These are phyloP conservation scores for Dioszegia aurantiaca DNA, from an alignment of 768 basidiomycete species.

Conservation along the genomic window DNA sequence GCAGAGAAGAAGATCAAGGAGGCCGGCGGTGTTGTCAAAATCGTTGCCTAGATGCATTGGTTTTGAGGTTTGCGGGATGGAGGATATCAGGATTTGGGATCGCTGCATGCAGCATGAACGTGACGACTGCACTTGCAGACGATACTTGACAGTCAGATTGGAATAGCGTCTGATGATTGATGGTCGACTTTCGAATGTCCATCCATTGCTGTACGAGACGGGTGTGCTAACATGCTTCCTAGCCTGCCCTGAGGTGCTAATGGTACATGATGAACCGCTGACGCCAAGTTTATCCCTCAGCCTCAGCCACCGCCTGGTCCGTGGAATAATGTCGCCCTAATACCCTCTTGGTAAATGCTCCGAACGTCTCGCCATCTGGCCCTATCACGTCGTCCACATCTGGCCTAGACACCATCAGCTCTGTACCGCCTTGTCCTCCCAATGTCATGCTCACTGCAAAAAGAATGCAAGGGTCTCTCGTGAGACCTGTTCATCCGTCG, in stretches of 20 bases:
- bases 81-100: not conserved
- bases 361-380: conserved; percentile 68
- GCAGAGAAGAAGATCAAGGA: conserved; percentile 68
- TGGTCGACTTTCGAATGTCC: no score
- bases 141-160: no score
- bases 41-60: conserved; percentile 66
- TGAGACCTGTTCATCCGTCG: conserved; percentile 54
- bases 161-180: no score
- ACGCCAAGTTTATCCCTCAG: conserved; percentile 2
- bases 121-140: no score
- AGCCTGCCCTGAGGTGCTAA: no score
- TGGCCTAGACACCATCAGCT: conserved; percentile 61
- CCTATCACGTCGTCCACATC: conserved; percentile 74
- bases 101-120: not conserved
- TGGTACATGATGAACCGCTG: no score
- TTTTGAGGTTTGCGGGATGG: conserved; percentile 1
- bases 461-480: conserved; percentile 69
- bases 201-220: no score
- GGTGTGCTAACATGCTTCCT: no score
- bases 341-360: conserved; percentile 80
- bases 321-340: conserved; percentile 62
- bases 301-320: not conserved
- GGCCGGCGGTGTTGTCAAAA: conserved; percentile 82
- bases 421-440: conserved; percentile 50
- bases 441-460: conserved; percentile 50